Conservation (phyloP, 78 protist species). For the Emiliania huxleyi region DNA sequence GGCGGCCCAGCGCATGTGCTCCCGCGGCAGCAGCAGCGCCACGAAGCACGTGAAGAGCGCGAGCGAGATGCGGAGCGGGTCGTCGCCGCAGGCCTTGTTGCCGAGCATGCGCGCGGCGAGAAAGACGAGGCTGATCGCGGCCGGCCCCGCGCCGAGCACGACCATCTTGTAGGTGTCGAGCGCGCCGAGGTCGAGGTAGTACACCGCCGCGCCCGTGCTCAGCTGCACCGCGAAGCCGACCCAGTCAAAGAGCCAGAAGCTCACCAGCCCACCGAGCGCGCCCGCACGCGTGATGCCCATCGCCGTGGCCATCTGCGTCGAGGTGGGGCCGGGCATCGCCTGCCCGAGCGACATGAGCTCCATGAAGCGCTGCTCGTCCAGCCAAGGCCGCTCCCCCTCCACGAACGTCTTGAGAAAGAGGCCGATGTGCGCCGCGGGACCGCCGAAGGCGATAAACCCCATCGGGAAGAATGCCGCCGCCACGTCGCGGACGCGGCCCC, state of each 20-base stretch:
- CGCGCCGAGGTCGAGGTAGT: neutral
- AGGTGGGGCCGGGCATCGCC: neutral
- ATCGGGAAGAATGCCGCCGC: neutral
- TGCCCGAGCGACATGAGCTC: neutral
- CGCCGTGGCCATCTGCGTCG: slow-evolving; percentile 22
- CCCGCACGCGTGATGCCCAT: neutral
- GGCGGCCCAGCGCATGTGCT: neutral
- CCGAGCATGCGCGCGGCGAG: neutral
- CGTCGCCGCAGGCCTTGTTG: neutral
- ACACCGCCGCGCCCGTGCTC: neutral
- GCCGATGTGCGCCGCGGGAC: slow-evolving; percentile 16
- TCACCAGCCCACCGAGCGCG: neutral
- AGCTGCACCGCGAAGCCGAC: neutral
- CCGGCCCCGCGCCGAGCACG: neutral
- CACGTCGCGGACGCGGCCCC: neutral
- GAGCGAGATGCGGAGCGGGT: neutral
- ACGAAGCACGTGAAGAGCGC: neutral
- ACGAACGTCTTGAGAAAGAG: neutral
- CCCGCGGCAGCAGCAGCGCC: neutral
- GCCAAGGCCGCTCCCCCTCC: neutral
- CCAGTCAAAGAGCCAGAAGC: neutral
- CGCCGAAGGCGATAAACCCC: neutral
- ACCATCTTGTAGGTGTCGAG: neutral
- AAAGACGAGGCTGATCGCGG: neutral
- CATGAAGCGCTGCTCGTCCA: neutral